phyloP scores from a whole-genome alignment of 1,284 basidiomycete genomes.

The Boletus sp. region DNA sequence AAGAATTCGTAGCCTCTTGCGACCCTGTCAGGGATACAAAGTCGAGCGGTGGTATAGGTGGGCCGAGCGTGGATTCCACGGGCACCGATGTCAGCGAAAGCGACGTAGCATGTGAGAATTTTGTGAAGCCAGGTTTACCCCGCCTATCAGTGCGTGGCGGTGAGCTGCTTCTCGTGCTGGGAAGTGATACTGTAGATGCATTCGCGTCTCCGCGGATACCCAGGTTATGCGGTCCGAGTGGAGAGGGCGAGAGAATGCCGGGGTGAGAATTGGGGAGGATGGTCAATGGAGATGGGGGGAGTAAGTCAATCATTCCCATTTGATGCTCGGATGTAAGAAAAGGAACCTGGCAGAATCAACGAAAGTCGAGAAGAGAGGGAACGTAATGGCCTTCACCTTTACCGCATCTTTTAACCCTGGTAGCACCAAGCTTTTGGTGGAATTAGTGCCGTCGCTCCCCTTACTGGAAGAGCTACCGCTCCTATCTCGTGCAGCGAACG shows the following conservation, averaged over 20 bases:
- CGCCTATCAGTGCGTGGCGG: conserved; percentile 36
- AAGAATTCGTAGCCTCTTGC: conserved; percentile 62
- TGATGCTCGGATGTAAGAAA: conserved; percentile 65
- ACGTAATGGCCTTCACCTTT: conserved; percentile 44
- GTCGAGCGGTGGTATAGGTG: conserved; percentile 63
- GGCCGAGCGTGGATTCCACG: conserved; percentile 30
- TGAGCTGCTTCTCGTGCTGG: conserved; percentile 40
- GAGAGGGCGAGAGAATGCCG: conserved; percentile 40
- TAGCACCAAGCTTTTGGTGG: conserved; percentile 37
- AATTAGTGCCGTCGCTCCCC: conserved; percentile 30
- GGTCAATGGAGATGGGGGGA: conserved; percentile 74
- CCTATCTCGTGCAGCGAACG: conserved; percentile 43
- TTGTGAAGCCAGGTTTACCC: conserved; percentile 23
- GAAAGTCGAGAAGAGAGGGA: conserved; percentile 4
- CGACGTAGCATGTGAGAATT: conserved; percentile 27
- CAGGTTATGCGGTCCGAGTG: conserved; percentile 34
- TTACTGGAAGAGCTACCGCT: conserved; percentile 47
- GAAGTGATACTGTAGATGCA: conserved; percentile 33
- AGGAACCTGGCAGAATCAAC: conserved; percentile 46
- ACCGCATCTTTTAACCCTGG: conserved; percentile 69
- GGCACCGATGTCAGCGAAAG: conserved; percentile 34
- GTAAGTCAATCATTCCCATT: conserved; percentile 62
- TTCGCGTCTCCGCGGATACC: conserved; percentile 31
- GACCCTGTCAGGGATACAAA: conserved; percentile 57
- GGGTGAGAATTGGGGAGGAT: conserved; percentile 44